A percentile compares a stretch with the other conserved stretches of the same genome.
Conservation (phyloP, 78 protist species). For the Cavenderia fasciculata region DNA sequence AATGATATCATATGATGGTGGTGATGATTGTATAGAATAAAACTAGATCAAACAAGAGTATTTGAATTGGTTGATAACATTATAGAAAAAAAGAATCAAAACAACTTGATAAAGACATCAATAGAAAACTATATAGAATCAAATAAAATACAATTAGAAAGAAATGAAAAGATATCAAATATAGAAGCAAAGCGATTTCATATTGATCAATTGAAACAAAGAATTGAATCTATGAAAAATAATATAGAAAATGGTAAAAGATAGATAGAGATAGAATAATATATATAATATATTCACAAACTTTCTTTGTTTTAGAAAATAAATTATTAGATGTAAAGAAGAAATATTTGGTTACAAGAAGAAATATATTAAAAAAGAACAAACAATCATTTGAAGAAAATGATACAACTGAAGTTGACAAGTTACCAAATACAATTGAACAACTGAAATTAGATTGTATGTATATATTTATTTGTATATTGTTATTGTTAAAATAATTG, state of each 20-base stretch:
- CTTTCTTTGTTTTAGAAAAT: neutral
- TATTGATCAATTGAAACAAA: neutral
- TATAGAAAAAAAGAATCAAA: neutral
- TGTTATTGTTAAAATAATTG: too few species aligned
- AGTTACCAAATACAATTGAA: neutral
- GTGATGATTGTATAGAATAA: constrained; percentile 10
- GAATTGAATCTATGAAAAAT: neutral
- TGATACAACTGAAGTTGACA: neutral
- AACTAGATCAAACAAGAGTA: constrained; percentile 16
- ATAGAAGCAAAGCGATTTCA: neutral
- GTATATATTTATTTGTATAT: too few species aligned
- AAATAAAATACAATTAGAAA: constrained; percentile 1
- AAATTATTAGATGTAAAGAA: constrained; percentile 20
- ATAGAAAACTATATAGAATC: neutral
- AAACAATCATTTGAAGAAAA: constrained; percentile 16
- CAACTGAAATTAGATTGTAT: neutral
- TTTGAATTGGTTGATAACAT: constrained; percentile 15
- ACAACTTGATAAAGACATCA: neutral
- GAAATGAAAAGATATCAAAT: neutral
- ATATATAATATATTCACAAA: neutral
- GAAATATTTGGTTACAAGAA: constrained; percentile 35
- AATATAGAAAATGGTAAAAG: neutral
- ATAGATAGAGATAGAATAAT: neutral
- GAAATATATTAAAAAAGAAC: constrained; percentile 12
- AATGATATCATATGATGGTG: too few species aligned